Base-by-base conservation (phyloP, 2,329 filamentous ascomycete species). In the Trichoderma harzianum region DNA sequence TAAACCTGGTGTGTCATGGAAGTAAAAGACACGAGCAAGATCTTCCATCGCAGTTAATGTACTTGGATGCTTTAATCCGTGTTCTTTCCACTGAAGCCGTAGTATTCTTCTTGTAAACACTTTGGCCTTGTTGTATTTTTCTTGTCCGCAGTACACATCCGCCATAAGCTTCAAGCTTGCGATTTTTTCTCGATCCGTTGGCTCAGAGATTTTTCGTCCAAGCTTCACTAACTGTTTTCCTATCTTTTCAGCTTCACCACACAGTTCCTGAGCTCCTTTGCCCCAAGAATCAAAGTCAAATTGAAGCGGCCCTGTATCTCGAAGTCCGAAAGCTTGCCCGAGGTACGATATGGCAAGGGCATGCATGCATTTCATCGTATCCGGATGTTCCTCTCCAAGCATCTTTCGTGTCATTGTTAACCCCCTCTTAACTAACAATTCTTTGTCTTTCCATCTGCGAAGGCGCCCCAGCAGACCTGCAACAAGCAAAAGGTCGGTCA, bases 41-140 rank as follows among this genome's bases (percentile, higher is more conserved):
- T 51, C 5, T 1, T 51, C 43, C 43, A 51, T 24, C n/a, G 43
- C 43, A 12, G 11, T 21, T 1, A 51, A 24, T 24, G 43, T 51
- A 14, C 1, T 51, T 24, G 5, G 43, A 7, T 51, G 43, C 0
- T 6, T 51, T 51, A 7, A 0, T 51, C 43, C 43, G 2, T 51
- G 6, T 5, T 6, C 1, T 24, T 3, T 12, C 43, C 18, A 11
- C 1, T 51, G 43, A 7, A n/a, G 0, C 0, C n/a, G 10, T 11
- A 51, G 11, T 11, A 51, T 24, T 21, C 14, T 51, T 4, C 11
- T 4, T 51, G 43, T 11, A 51, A 36, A 36, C 1, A 36, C 34
- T 36, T 3, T 36, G 5, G 5, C 34, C 0, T 36, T 36, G 0
- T 36, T 16, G 2, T 36, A 36, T 36, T 0, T 5, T 0, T 7